Evolutionary conservation across 2,329 filamentous ascomycete species (phyloP).

Genomic region (Trichoderma hamatum): DNA sequence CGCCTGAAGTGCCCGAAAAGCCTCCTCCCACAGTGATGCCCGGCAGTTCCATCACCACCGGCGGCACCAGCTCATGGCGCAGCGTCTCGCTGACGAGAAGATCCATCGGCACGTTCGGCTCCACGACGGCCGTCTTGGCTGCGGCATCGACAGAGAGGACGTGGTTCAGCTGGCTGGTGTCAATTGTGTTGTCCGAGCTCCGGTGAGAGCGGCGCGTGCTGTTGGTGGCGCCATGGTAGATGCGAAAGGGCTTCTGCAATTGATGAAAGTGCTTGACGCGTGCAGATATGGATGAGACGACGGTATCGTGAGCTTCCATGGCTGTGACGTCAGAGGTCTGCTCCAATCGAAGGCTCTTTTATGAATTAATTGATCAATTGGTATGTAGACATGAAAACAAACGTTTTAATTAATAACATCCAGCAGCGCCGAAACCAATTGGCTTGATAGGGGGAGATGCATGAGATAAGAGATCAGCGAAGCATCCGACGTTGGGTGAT

Average conservation of each 20-base stretch:
- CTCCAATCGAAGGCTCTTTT: not conserved
- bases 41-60: conserved; percentile 72
- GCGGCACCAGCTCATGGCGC: conserved; percentile 60
- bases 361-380: not conserved
- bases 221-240: conserved; percentile 78
- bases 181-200: conserved; percentile 59
- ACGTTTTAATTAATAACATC: not conserved
- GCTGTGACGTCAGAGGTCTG: conserved; percentile 31
- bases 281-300: conserved; percentile 48
- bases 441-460: not conserved
- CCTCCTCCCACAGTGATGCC: conserved; percentile 72
- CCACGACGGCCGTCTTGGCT: conserved; percentile 62
- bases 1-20: conserved; percentile 68
- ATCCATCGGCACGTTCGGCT: conserved; percentile 73
- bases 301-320: conserved; percentile 50
- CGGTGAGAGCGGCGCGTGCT: conserved; percentile 65
- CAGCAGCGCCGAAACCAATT: not conserved
- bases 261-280: conserved; percentile 50
- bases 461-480: not conserved
- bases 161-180: conserved; percentile 65
- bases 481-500: not conserved
- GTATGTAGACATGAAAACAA: not conserved
- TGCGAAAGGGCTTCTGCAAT: conserved; percentile 62
- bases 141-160: conserved; percentile 62
- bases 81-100: conserved; percentile 60